These are phyloP conservation scores for Prillingera fragicola DNA, from an alignment of 1,284 basidiomycete genomes.

Conservation along the genomic window DNA sequence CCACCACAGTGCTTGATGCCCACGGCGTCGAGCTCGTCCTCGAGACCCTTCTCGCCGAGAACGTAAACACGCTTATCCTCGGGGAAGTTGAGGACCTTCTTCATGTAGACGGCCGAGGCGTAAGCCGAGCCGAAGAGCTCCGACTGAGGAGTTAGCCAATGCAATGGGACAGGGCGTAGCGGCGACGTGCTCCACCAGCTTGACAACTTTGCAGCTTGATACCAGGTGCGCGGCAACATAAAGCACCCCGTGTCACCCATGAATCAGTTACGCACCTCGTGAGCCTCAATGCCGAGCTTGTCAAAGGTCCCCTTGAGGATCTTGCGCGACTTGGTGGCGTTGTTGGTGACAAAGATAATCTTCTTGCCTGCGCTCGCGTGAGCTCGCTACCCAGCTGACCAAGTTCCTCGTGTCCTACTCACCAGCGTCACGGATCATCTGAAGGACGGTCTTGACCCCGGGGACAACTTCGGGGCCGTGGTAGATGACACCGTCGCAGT, in stretches of 20 bases:
- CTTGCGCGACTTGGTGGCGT: slow-evolving; percentile 86
- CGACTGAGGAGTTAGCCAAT: slow-evolving; percentile 53
- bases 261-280: slow-evolving; percentile 58
- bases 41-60: slow-evolving; percentile 84
- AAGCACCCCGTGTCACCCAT: background rate
- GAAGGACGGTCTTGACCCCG: slow-evolving; percentile 67
- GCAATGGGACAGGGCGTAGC: no score
- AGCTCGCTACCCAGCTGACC: no score
- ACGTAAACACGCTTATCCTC: slow-evolving; percentile 93
- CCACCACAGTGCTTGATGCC: slow-evolving; percentile 78
- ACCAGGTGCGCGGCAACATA: background rate
- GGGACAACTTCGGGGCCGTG: slow-evolving; percentile 75
- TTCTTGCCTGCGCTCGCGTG: slow-evolving; percentile 80
- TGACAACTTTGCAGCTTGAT: slow-evolving; percentile 6
- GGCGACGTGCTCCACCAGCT: slow-evolving; percentile 9
- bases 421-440: slow-evolving; percentile 54
- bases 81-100: slow-evolving; percentile 78
- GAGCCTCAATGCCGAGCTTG: slow-evolving; percentile 74
- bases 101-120: slow-evolving; percentile 87
- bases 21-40: slow-evolving; percentile 83
- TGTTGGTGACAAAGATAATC: slow-evolving; percentile 94
- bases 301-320: slow-evolving; percentile 89
- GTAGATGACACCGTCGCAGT: slow-evolving; percentile 96
- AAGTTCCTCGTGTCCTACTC: slow-evolving; percentile 7
- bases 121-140: slow-evolving; percentile 96